Base-by-base conservation (phyloP, 164 flowering plant species). In the Chloranthus sessilifolius region DNA sequence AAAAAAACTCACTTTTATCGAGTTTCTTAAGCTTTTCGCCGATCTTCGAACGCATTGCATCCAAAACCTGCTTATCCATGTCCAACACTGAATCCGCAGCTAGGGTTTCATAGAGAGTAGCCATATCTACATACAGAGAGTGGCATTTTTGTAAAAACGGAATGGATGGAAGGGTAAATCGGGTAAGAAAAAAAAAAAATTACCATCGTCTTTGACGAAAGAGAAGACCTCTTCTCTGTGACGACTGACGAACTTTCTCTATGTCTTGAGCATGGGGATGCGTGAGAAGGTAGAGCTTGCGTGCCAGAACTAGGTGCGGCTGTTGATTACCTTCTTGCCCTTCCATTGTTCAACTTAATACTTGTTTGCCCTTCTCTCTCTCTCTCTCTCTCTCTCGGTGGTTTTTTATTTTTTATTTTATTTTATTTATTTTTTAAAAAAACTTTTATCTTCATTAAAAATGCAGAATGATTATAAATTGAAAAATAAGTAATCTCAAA, bases 221-320 rank as follows among this genome's bases (percentile, higher is more conserved):
- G 68, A 45, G 29, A 81, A 48, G 44, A 85, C 96, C 56, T 92
- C 96, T 7, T 83, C 94, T 4, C 73, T 73, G 68, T 88, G 81
- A 9, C n/a, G n/a, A n/a, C n/a, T n/a, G n/a, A n/a, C 68, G 74
- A 39, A 88, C 84, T 57, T 83, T 92, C 65, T 88, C 96, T 60
- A 92, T 83, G 73, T 92, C 98, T 12, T 56, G 72, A 1, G 81
- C 81, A n/a, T 85, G 95, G 1, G 82, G 73, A 5, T 83, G 98
- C 3, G 68, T 73, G 23, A 92, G 72, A 5, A 85, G 95, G 71
- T 83, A 88, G 7, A 80, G 74, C 64, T 82, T 83, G 79, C 82
- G 40, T 0, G 91, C 94, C 0, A 92, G 74, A 0, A 75, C 63
- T 28, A 88, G 77, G 15, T 84, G 88, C 1, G 75, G 77, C 27